These are phyloP conservation scores for Aspergillus costaricaensis DNA, from an alignment of 2,329 filamentous ascomycete species.

Conservation along the genomic window DNA sequence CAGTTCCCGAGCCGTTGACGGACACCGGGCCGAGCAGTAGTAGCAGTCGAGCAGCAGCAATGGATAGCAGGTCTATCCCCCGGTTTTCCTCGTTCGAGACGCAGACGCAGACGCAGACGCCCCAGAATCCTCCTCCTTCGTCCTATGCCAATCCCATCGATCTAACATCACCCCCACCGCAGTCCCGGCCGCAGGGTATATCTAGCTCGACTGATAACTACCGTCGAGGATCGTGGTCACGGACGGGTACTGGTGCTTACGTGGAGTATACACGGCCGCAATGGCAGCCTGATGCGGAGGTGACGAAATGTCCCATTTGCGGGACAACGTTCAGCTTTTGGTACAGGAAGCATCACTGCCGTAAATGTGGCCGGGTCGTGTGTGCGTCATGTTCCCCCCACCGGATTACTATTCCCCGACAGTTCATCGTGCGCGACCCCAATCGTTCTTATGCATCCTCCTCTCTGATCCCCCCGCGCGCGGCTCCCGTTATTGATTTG, in stretches of 20 bases:
- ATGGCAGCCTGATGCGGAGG: slow-evolving; percentile 89
- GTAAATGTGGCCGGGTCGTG: slow-evolving; percentile 93
- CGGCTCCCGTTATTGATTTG: slow-evolving; percentile 50
- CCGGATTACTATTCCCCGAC: slow-evolving; percentile 88
- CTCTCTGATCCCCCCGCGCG: slow-evolving; percentile 45
- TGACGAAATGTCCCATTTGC: slow-evolving; percentile 78
- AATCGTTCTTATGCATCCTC: slow-evolving; percentile 42
- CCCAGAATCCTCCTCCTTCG: slow-evolving; percentile 16
- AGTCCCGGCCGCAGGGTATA: slow-evolving; percentile 6
- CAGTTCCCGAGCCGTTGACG: slow-evolving; percentile 13
- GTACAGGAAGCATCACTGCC: slow-evolving; percentile 89
- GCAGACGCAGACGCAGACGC: slow-evolving; percentile 10
- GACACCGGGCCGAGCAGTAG: slow-evolving; percentile 19
- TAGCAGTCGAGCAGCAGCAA: slow-evolving; percentile 15
- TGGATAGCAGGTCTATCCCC: slow-evolving; percentile 30
- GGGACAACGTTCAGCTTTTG: slow-evolving; percentile 76
- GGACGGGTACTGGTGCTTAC: slow-evolving; percentile 19
- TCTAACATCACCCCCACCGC: slow-evolving; percentile 34
- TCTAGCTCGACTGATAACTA: slow-evolving; percentile 4
- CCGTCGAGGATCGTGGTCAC: slow-evolving; percentile 20
- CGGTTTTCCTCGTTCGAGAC: slow-evolving; percentile 17
- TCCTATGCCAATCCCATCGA: slow-evolving; percentile 39
- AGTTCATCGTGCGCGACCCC: slow-evolving; percentile 77
- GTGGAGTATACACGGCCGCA: slow-evolving; percentile 62
- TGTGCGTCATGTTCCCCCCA: slow-evolving; percentile 90